Percentiles rank a stretch among this genome's conserved stretches.
Evolutionary conservation across 345 rosid species (phyloP).

Genomic region (Acer yangbiense): DNA sequence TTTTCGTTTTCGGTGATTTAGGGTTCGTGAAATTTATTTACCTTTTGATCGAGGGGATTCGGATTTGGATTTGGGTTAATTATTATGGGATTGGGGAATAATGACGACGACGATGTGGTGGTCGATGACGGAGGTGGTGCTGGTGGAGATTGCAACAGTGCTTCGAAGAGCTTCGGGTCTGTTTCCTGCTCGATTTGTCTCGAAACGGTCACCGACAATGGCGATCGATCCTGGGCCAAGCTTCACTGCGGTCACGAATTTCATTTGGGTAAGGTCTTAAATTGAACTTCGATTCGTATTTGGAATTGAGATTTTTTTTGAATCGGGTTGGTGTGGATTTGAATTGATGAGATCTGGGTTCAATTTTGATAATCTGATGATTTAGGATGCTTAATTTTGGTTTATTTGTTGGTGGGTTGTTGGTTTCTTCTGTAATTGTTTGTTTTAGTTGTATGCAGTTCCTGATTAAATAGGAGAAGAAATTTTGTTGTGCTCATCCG

Average conservation of each 20-base stretch:
- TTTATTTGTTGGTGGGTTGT: neutral
- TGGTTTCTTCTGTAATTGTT: neutral
- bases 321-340: neutral
- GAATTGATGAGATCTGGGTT: constrained; percentile 30
- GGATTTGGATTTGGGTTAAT: constrained; percentile 3
- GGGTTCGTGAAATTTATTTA: constrained; percentile 18
- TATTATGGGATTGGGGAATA: constrained; percentile 76
- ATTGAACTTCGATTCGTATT: neutral
- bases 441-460: neutral
- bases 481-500: neutral
- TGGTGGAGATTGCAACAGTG: constrained; percentile 38
- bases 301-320: neutral
- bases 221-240: constrained; percentile 97
- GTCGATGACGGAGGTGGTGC: constrained; percentile 49
- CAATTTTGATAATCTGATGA: constrained; percentile 16
- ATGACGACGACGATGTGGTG: constrained; percentile 44
- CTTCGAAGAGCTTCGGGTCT: constrained; percentile 51
- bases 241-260: constrained; percentile 96
- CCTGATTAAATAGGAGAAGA: neutral
- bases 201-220: constrained; percentile 66
- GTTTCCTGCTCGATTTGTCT: constrained; percentile 98
- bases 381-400: neutral
- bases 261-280: constrained; percentile 68
- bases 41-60: constrained; percentile 15
- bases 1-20: constrained; percentile 6